Evolutionary conservation across 2,329 filamentous ascomycete genomes (phyloP), one percentile per base, ranked within the genome.

Genomic region (Blastomyces percursus): DNA sequence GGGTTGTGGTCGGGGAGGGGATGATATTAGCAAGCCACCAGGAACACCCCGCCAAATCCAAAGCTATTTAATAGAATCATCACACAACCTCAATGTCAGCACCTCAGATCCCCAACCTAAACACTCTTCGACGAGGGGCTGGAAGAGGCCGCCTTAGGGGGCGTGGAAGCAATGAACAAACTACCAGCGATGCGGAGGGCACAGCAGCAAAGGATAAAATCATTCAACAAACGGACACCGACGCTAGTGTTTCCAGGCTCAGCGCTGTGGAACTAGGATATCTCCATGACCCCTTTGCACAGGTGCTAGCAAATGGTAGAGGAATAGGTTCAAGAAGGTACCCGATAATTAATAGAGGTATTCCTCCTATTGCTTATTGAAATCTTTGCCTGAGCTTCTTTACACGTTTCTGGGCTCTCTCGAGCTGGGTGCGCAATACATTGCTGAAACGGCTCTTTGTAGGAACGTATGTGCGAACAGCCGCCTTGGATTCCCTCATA

Each of bases 391-490:
- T 51, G 21, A 9, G 30, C 63, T 30, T 27, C 6, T 19, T 61
- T 61, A 64, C 8, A n/a, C n/a, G 2, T 38, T 38, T 19, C 30
- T 55, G 19, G 52, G 16, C 4, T 16, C 65, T 60, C 64, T 66
- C 61, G 65, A 62, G 64, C 64, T 69, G 69, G 68, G 71, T n/a
- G n/a, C 1, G 32, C 38, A 63, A 16, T 61, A n/a, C 30, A 11
- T 62, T 44, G 54, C 30, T 30, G n/a, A 38, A 30, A 56, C 9
- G 9, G 24, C 58, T 42, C 35, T 6, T 9, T 7, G 21, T 67
- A 93, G 91, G 91, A 60, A 97, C 93, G n/a, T 97, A 96, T 71
- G 88, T 92, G 27, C 86, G 94, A 65, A 96, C 92, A 9, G 84
- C 82, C 5, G 90, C 89, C 30, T 86, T 99, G 66, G 91, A 99